These are phyloP conservation scores for Phytophthora sp. DNA, from an alignment of 352 stramenopile genomes.

Conservation along the genomic window DNA sequence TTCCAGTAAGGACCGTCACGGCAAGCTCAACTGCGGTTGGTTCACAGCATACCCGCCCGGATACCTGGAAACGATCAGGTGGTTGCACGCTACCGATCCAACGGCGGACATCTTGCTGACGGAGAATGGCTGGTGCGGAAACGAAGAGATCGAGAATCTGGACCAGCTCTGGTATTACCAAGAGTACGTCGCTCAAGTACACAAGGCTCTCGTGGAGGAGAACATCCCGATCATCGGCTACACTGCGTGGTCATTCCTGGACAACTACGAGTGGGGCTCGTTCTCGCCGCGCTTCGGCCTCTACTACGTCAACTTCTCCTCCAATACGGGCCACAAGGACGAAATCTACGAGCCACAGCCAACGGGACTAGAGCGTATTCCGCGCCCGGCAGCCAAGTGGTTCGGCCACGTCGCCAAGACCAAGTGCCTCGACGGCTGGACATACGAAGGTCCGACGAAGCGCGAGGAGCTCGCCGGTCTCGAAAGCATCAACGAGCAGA, in stretches of 20 bases:
- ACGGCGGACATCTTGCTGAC: conserved; percentile 58
- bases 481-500: conserved; percentile 22
- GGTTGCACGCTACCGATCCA: conserved; percentile 52
- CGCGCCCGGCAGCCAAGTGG: conserved; percentile 56
- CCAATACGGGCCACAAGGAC: conserved; percentile 37
- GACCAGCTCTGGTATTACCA: conserved; percentile 76
- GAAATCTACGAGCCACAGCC: conserved; percentile 30
- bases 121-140: conserved; percentile 76
- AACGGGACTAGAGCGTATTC: conserved; percentile 41
- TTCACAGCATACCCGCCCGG: conserved; percentile 60
- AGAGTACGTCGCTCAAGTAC: conserved; percentile 57
- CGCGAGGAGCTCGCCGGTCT: conserved; percentile 12
- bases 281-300: conserved; percentile 67
- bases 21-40: conserved; percentile 51
- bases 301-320: conserved; percentile 70
- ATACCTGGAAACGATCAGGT: conserved; percentile 67
- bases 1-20: conserved; percentile 42
- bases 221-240: conserved; percentile 87
- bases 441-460: conserved; percentile 6
- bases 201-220: conserved; percentile 49
- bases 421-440: conserved; percentile 51
- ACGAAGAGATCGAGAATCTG: conserved; percentile 57
- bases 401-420: conserved; percentile 55
- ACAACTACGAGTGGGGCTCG: conserved; percentile 96
- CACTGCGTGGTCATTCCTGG: conserved; percentile 93